Base-by-base conservation (phyloP, 2,329 filamentous ascomycete species). In the Alternaria sp. region DNA sequence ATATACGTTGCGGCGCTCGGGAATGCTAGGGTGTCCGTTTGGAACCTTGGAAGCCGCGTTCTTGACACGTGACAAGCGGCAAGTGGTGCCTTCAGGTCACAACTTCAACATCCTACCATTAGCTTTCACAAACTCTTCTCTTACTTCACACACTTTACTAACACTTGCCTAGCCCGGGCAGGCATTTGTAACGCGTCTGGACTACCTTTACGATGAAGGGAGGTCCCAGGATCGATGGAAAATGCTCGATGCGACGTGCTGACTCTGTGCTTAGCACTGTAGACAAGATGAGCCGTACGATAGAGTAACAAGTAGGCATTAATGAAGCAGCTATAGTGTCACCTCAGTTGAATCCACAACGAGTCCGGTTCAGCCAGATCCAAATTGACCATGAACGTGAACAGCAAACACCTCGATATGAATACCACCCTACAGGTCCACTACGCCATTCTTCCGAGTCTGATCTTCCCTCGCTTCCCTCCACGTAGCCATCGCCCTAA, bases 1-100 rank as follows among this genome's bases (percentile, higher is more conserved):
- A 63, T 71, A 71, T 67, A 67, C 65, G 46, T 58, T 56, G 60
- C 60, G 58, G 63, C 58, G 42, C 41, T 60, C 65, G 63, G 66
- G 62, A 63, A 70, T 69, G 67, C 67, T 61, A 62, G 52, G 61
- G 61, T 71, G 66, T 65, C 65, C 46, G 54, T 53, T 24, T 40
- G 34, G 51, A 11, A 39, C 29, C 54, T 53, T 24, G 46, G 34
- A 54, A 11, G 44, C 29, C 52, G 50, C 58, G 49, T 31, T 29
- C 54, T 42, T 51, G 52, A 57, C 63, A 66, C 63, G 63, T 65
- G 63, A 62, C 51, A 52, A 23, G 29, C 44, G 8, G 8, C 44
- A 29, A 34, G 34, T 26, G 29, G 48, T 46, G 49, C 29, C 36
- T 36, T 34, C 2, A 34, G 39, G 40, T 31, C 45, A 26, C 40